Evolutionary conservation across 192 early-diverging fungal species (phyloP).

Genomic region (Spinellus fusiger): DNA sequence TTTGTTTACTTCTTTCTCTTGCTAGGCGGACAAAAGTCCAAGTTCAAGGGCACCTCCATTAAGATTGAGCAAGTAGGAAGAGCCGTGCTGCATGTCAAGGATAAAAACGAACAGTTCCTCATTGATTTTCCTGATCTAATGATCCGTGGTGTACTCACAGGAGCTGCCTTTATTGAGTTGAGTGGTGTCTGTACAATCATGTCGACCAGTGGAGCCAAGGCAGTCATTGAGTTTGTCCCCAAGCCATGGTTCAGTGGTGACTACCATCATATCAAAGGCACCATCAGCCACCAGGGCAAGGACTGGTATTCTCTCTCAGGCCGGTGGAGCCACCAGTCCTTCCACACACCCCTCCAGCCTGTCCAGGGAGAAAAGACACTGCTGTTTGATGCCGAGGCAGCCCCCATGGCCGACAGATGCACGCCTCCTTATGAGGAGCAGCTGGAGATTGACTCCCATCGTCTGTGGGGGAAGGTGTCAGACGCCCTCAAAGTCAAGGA

Average conservation of each 20-base stretch:
- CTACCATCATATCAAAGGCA: conserved; percentile 41
- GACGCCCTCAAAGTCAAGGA: conserved; percentile 59
- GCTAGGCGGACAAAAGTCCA: conserved; percentile 49
- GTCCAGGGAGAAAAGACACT: conserved; percentile 34
- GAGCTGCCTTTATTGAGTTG: conserved; percentile 58
- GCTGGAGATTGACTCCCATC: conserved; percentile 58
- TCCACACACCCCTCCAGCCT: conserved; percentile 17
- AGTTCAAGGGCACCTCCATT: conserved; percentile 60
- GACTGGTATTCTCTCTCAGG: conserved; percentile 23
- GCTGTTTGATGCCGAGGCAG: conserved; percentile 60
- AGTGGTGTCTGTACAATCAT: conserved; percentile 52
- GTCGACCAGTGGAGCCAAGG: conserved; percentile 43
- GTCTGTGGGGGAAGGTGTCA: conserved; percentile 61
- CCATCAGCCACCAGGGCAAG: conserved; percentile 14
- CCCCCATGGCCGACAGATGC: conserved; percentile 52
- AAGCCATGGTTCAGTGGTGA: conserved; percentile 67
- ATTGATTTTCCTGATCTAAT: conserved; percentile 54
- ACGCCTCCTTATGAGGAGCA: conserved; percentile 54
- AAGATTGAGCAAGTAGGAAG: conserved; percentile 61
- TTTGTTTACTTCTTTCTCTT: conserved; percentile 23
- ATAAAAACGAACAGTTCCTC: conserved; percentile 50
- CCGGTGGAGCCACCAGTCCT: conserved; percentile 33
- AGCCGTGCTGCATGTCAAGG: conserved; percentile 46
- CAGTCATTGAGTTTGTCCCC: conserved; percentile 52
- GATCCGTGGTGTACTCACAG: conserved; percentile 56